These are phyloP conservation scores for Gleditsia sinensis DNA, from an alignment of 306 rosid species.

Conservation along the genomic window DNA sequence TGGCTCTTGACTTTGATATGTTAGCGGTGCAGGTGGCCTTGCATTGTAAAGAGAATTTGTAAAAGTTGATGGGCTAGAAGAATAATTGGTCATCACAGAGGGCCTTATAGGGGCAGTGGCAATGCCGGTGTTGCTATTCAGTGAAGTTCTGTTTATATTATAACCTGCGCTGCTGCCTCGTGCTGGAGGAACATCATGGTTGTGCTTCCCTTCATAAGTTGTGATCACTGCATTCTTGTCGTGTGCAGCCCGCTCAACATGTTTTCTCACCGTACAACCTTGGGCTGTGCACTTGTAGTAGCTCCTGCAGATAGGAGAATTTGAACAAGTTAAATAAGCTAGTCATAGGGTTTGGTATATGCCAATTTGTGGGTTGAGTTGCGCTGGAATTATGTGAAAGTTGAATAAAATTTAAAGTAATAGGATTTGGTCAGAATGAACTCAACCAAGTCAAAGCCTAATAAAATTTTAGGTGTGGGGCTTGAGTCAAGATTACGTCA, in stretches of 20 bases:
- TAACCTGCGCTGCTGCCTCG: conserved; percentile 54
- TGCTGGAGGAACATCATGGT: conserved; percentile 73
- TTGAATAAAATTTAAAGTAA: no score
- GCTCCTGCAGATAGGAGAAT: conserved; percentile 49
- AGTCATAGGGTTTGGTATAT: no score
- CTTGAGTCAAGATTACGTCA: no score
- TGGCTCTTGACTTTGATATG: conserved; percentile 29
- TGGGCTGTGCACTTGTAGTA: conserved; percentile 67
- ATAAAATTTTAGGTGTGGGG: no score
- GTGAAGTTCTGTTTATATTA: conserved; percentile 18
- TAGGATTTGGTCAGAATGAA: no score
- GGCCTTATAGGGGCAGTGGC: conserved; percentile 39
- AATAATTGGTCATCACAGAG: conserved; percentile 22
- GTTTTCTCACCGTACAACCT: conserved; percentile 73
- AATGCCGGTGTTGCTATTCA: conserved; percentile 10
- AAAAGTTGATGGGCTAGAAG: conserved; percentile 26
- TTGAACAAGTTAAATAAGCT: background rate
- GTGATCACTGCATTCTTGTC: conserved; percentile 74
- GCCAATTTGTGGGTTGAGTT: no score
- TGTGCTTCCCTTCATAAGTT: conserved; percentile 84
- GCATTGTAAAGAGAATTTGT: conserved; percentile 26
- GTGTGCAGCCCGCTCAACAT: conserved; percentile 73
- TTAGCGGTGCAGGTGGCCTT: conserved; percentile 9
- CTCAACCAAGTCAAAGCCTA: no score
- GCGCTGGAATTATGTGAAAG: no score